These are phyloP conservation scores for Fusarium gaditjirri DNA, from an alignment of 2,329 filamentous ascomycete species.

Conservation along the genomic window DNA sequence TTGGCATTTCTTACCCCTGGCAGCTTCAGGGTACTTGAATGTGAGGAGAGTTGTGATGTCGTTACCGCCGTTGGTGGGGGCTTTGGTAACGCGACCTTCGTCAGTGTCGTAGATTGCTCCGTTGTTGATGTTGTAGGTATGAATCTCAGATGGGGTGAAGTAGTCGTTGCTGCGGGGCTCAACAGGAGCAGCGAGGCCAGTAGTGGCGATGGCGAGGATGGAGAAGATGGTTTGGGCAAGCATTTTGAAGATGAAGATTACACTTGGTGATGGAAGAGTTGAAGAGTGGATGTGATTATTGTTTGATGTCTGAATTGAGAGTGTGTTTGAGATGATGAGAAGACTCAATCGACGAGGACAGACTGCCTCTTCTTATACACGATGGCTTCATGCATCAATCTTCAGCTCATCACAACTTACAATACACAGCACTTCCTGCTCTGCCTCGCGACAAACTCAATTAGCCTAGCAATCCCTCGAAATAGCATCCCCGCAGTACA, in stretches of 20 bases:
- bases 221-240: not conserved
- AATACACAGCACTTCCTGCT: not conserved
- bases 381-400: not conserved
- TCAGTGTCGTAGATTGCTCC: not conserved
- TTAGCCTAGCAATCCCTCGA: not conserved
- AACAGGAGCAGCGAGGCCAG: not conserved
- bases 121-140: constrained; percentile 2
- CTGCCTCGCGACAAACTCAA: not conserved
- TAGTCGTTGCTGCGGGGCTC: not conserved
- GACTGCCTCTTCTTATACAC: not conserved
- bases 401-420: not conserved
- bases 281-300: not conserved
- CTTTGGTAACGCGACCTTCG: not conserved
- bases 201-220: not conserved
- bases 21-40: not conserved
- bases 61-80: not conserved
- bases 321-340: not conserved
- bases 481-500: not conserved
- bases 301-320: not conserved
- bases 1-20: not conserved
- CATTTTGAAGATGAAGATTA: not conserved
- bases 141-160: not conserved
- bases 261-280: too few species aligned
- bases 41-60: constrained; percentile 1
- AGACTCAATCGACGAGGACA: not conserved